Evolutionary conservation across 164 flowering plant species (phyloP).

Genomic region (Umbilicus rupestris): DNA sequence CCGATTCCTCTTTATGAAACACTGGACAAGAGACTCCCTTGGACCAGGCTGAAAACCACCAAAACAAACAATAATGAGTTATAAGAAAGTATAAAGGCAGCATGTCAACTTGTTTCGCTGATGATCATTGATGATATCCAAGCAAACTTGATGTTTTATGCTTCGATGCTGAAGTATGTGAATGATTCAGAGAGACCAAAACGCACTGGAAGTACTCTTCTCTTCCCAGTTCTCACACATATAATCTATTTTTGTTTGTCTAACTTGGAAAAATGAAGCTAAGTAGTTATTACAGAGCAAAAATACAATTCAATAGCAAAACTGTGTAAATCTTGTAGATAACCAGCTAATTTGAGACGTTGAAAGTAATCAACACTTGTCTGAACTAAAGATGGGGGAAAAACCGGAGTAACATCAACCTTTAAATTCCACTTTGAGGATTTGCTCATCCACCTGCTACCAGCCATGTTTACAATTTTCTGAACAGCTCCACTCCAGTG

Average conservation of each 20-base stretch:
- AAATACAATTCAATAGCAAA: not conserved
- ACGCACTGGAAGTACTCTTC: not conserved
- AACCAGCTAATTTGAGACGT: not conserved
- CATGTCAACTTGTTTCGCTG: too few species aligned
- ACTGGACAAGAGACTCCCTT: conserved; percentile 58
- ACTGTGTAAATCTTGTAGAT: not conserved
- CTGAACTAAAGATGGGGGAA: not conserved
- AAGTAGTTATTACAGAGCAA: not conserved
- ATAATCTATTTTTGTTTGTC: not conserved
- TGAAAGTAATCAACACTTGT: not conserved
- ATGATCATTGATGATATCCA: not conserved
- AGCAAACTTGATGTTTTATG: not conserved
- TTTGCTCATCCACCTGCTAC: not conserved
- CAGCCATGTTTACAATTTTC: not conserved
- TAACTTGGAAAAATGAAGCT: not conserved
- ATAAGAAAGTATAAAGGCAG: not conserved
- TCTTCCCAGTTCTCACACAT: not conserved
- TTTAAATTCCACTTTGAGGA: not conserved
- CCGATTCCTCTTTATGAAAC: conserved; percentile 72
- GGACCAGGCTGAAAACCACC: conserved; percentile 73
- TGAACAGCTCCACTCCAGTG: not conserved
- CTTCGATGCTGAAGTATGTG: not conserved
- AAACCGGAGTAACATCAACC: not conserved
- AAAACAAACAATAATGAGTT: conserved; percentile 6
- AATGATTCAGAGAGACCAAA: not conserved